These are phyloP conservation scores for Gleditsia sinensis DNA, from an alignment of 306 rosid species.

Conservation along the genomic window DNA sequence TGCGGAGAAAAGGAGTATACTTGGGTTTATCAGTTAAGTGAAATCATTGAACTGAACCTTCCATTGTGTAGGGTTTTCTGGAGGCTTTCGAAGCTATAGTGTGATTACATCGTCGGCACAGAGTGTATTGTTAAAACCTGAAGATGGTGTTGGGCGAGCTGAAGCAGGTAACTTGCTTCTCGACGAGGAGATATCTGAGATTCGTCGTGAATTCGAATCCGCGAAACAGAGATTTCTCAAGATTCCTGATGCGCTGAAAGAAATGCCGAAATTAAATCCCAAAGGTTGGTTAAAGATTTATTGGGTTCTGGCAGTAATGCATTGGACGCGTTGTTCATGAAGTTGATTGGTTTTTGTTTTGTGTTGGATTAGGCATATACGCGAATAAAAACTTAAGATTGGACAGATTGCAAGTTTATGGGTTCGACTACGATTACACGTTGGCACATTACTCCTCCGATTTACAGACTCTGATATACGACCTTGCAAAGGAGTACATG, in stretches of 20 bases:
- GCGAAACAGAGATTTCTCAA: constrained; percentile 66
- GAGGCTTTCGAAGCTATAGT: constrained; percentile 51
- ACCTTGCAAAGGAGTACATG: constrained; percentile 86
- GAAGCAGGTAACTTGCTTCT: constrained; percentile 11
- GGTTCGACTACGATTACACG: constrained; percentile 95
- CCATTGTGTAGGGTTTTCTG: constrained; percentile 50
- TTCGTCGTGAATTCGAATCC: constrained; percentile 66
- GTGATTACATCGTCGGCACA: constrained; percentile 35
- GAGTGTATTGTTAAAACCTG: constrained; percentile 30
- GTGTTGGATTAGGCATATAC: constrained; percentile 69
- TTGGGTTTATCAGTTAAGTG: not conserved
- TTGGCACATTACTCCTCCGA: constrained; percentile 85
- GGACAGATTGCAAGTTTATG: constrained; percentile 84
- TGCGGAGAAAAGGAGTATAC: not conserved
- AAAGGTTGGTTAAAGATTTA: constrained; percentile 53
- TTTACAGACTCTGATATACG: constrained; percentile 89
- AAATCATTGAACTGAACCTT: constrained; percentile 1
- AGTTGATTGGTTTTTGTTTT: constrained; percentile 28
- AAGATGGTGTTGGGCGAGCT: constrained; percentile 7
- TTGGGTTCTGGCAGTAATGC: not conserved
- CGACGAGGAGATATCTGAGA: constrained; percentile 53
- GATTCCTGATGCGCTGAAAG: constrained; percentile 63
- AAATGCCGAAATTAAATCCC: constrained; percentile 83
- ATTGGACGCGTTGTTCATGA: not conserved
- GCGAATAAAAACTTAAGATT: constrained; percentile 81